phyloP scores from a whole-genome alignment of 1,284 basidiomycete species.

The Sphaerobolus stellatus region DNA sequence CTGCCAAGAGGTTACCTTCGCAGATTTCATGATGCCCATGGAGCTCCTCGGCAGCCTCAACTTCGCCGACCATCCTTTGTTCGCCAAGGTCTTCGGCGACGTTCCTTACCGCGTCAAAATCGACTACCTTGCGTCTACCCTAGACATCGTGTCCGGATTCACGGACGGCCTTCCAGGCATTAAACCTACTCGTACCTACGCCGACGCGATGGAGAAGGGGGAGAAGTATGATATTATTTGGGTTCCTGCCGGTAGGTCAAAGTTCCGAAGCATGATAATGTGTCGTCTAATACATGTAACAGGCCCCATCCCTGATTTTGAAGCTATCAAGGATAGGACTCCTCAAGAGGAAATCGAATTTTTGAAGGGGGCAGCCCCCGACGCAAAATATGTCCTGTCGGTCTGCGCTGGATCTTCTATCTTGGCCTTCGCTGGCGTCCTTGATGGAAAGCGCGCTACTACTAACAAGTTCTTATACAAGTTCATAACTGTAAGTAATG shows the following conservation, averaged over 20 bases:
- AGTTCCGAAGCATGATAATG: not conserved
- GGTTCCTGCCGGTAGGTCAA: constrained; percentile 26
- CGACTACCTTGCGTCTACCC: constrained; percentile 32
- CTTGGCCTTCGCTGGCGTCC: constrained; percentile 11
- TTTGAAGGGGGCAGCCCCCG: constrained; percentile 3
- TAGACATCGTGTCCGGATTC: constrained; percentile 38
- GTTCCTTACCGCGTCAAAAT: constrained; percentile 31
- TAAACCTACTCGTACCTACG: constrained; percentile 45
- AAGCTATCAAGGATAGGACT: too few species aligned
- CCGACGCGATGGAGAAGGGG: constrained; percentile 32
- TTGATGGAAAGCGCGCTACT: constrained; percentile 13
- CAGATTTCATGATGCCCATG: constrained; percentile 2
- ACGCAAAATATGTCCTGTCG: constrained; percentile 13
- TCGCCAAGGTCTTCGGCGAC: constrained; percentile 1
- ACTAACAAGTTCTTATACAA: constrained; percentile 7
- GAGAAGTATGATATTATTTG: constrained; percentile 28
- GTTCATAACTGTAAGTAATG: not conserved
- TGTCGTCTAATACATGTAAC: not conserved
- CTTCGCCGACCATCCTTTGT: not conserved
- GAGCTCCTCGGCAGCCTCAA: not conserved
- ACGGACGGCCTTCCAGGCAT: constrained; percentile 19
- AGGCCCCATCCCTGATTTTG: not conserved
- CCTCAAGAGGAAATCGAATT: constrained; percentile 8
- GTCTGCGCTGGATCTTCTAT: constrained; percentile 11
- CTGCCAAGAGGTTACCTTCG: not conserved